These are phyloP conservation scores for Nigrospora osmanthi DNA, from an alignment of 2,329 filamentous ascomycete genomes.

Conservation along the genomic window DNA sequence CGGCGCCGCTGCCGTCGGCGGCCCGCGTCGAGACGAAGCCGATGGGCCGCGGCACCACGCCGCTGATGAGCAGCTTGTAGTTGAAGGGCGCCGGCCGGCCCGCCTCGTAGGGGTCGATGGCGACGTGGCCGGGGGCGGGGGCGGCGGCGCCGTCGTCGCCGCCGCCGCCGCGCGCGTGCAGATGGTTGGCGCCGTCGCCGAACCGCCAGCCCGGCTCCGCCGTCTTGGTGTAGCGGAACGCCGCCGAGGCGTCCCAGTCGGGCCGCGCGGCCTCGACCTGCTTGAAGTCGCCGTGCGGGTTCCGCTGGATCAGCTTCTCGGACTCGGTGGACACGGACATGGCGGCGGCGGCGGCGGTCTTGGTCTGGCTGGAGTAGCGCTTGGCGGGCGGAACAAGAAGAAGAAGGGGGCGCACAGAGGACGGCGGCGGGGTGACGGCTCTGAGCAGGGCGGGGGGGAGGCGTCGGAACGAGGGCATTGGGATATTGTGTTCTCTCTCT, in stretches of 20 bases:
- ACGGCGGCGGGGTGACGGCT: too few species aligned
- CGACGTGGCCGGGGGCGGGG: constrained; percentile 49
- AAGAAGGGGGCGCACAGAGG: too few species aligned
- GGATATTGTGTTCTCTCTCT: too few species aligned
- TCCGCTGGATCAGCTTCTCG: constrained; percentile 3
- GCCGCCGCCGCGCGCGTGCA: constrained; percentile 15
- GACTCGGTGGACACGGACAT: constrained; percentile 3
- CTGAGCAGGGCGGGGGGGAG: too few species aligned
- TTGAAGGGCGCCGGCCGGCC: constrained; percentile 64
- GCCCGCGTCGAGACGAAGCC: constrained; percentile 50
- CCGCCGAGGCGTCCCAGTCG: constrained; percentile 41
- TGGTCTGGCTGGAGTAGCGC: too few species aligned
- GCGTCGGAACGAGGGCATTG: too few species aligned
- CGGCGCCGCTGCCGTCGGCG: constrained; percentile 48
- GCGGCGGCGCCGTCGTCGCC: too few species aligned
- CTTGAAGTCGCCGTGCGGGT: constrained; percentile 65
- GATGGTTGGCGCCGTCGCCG: constrained; percentile 57
- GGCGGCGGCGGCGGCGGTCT: not conserved
- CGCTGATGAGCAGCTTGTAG: constrained; percentile 87
- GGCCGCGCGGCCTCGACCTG: constrained; percentile 58
- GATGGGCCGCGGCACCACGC: constrained; percentile 76
- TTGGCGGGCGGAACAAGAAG: too few species aligned
- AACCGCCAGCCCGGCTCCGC: constrained; percentile 57
- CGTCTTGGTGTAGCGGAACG: constrained; percentile 54
- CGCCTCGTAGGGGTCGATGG: constrained; percentile 73